Percentiles rank a stretch among this genome's conserved stretches.
phyloP scores from a whole-genome alignment of 2,329 filamentous ascomycete genomes.

The Huntiella omanensis region DNA sequence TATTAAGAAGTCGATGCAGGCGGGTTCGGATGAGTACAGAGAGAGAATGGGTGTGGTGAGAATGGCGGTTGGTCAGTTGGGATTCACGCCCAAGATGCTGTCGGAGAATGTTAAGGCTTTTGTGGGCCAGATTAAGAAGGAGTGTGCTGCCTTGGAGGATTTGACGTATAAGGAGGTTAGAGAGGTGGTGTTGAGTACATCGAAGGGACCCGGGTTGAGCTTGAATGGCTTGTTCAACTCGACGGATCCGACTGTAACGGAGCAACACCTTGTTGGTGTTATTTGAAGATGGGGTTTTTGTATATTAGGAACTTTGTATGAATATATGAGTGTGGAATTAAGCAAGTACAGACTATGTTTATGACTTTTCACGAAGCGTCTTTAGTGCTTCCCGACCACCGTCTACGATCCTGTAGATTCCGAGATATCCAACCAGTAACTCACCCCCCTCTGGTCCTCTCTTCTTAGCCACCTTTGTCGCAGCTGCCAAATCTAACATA shows the following conservation, averaged over 20 bases:
- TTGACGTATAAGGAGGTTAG: slow-evolving; percentile 26
- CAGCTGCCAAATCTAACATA: slow-evolving; percentile 34
- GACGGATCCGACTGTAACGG: slow-evolving; percentile 35
- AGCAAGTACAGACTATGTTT: not conserved
- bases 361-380: no score
- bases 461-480: slow-evolving; percentile 26
- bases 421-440: slow-evolving; percentile 31
- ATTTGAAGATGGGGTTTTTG: slow-evolving; percentile 24
- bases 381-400: no score
- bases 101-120: slow-evolving; percentile 67
- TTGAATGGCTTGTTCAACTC: slow-evolving; percentile 62
- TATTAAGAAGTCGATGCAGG: slow-evolving; percentile 51
- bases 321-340: no score
- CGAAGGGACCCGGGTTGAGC: slow-evolving; percentile 69
- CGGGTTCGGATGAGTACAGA: slow-evolving; percentile 71
- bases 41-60: slow-evolving; percentile 71
- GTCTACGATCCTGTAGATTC: slow-evolving; percentile 26
- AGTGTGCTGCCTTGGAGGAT: slow-evolving; percentile 51
- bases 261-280: slow-evolving; percentile 31
- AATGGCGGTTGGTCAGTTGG: slow-evolving; percentile 79
- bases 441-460: slow-evolving; percentile 24
- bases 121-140: slow-evolving; percentile 57
- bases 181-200: slow-evolving; percentile 66
- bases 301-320: slow-evolving; percentile 3
- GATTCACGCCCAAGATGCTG: slow-evolving; percentile 73